A percentile compares a stretch with the other conserved stretches of the same genome.
Evolutionary conservation across 1,139 yeast genomes (phyloP).

Genomic region (Groenewaldozyma sp.): DNA sequence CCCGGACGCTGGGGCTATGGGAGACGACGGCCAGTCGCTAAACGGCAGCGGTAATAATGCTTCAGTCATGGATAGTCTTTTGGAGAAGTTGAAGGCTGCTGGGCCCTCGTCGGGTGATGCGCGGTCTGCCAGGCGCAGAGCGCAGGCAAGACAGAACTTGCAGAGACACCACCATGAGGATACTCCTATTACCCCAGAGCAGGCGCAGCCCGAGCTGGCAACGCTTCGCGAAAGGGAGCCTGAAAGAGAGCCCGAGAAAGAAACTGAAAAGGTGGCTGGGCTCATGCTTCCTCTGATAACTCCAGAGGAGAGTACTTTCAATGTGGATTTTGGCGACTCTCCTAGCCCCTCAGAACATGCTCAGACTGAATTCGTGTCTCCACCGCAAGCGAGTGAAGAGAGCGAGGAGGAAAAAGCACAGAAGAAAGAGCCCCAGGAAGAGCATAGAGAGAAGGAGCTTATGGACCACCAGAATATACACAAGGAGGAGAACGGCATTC

Average conservation of each 20-base stretch:
- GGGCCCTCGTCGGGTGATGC: constrained; percentile 61
- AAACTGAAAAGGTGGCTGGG: background rate
- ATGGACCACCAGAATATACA: background rate
- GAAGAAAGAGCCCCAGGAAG: background rate
- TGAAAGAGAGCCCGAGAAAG: background rate
- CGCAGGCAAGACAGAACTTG: constrained; percentile 48
- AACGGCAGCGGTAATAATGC: constrained; percentile 14
- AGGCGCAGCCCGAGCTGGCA: no score
- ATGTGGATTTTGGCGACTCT: background rate
- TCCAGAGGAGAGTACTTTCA: background rate
- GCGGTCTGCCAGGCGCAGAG: constrained; percentile 71
- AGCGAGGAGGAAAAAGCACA: background rate
- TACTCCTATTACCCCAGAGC: background rate
- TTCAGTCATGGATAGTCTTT: constrained; percentile 59
- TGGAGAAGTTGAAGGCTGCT: constrained; percentile 65
- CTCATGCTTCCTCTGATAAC: background rate
- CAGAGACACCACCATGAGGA: constrained; percentile 15
- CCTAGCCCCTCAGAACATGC: background rate
- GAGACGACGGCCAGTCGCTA: constrained; percentile 7
- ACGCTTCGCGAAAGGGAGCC: background rate
- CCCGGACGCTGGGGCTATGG: constrained; percentile 6
- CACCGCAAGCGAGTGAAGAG: background rate
- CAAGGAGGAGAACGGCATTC: background rate
- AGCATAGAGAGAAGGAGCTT: background rate
- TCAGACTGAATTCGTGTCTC: background rate